Evolutionary conservation across 257 asterid genomes (phyloP).

Genomic region (Solanum chiquidenum): DNA sequence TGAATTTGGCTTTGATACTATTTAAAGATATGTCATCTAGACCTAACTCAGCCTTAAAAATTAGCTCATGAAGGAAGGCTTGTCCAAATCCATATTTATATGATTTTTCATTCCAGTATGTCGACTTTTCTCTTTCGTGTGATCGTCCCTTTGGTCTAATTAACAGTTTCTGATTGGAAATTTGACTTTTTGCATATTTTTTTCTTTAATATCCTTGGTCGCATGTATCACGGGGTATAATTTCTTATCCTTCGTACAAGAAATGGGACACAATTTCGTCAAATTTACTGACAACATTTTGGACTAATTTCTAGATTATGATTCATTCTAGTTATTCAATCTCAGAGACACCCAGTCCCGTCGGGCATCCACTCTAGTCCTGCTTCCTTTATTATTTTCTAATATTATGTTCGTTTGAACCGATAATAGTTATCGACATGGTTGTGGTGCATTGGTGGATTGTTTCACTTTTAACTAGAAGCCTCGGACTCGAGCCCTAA

Average conservation of each 20-base stretch:
- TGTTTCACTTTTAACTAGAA: too few species aligned
- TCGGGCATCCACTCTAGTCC: not conserved
- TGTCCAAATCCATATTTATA: not conserved
- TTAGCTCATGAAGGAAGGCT: fast-evolving
- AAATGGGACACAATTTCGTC: not conserved
- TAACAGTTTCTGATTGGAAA: not conserved
- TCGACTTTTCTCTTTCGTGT: not conserved
- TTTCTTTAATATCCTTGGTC: not conserved
- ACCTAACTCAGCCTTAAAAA: too few species aligned
- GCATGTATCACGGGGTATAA: not conserved
- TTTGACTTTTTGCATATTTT: not conserved
- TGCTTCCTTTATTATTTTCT: not conserved
- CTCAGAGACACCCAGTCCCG: not conserved
- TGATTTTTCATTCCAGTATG: not conserved
- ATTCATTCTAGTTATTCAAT: not conserved
- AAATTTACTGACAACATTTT: not conserved
- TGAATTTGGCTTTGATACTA: fast-evolving
- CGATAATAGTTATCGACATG: too few species aligned
- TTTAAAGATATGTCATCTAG: too few species aligned
- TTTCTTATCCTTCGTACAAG: not conserved
- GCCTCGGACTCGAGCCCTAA: too few species aligned
- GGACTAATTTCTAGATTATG: not conserved
- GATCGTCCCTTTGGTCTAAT: not conserved
- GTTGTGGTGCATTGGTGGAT: too few species aligned
- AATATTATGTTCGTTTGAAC: too few species aligned